Percentiles rank a stretch among this genome's conserved stretches.
phyloP scores from a whole-genome alignment of 2,329 filamentous ascomycete genomes.

The Dactylella cylindrospora region DNA sequence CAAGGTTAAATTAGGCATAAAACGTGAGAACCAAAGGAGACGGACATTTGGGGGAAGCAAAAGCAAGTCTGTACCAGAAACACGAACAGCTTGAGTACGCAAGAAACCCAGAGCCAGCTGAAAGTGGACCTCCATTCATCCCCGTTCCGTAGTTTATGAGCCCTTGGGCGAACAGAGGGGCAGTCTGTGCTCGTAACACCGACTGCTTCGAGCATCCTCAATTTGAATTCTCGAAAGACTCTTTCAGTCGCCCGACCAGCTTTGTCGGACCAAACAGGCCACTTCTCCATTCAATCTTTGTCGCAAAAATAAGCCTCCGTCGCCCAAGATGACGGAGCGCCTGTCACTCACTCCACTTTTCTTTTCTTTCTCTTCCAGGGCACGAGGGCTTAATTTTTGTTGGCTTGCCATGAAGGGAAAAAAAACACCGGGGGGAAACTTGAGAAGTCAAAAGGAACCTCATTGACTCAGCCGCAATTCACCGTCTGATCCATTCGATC shows the following conservation, averaged over 20 bases:
- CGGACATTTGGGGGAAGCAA: no score
- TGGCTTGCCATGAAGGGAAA: no score
- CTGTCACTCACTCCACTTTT: constrained; percentile 31
- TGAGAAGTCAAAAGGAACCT: constrained; percentile 22
- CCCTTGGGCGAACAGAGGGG: constrained; percentile 1
- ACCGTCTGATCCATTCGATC: no score
- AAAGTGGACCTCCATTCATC: no score
- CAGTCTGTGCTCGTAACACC: constrained; percentile 26
- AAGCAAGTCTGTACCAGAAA: no score
- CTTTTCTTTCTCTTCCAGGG: no score
- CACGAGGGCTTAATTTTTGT: no score
- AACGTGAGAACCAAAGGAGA: neutral
- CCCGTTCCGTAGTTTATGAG: no score
- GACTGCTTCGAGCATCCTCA: constrained; percentile 2
- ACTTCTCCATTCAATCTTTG: constrained; percentile 6
- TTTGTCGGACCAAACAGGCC: no score
- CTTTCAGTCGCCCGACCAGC: no score
- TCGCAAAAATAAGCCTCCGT: constrained; percentile 17
- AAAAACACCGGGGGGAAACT: no score
- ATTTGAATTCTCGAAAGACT: neutral
- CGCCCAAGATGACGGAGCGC: constrained; percentile 40
- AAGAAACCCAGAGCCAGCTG: no score
- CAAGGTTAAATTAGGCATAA: constrained; percentile 9
- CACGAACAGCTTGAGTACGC: constrained; percentile 1
- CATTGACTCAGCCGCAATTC: constrained; percentile 44